Base-by-base conservation (phyloP, 2,329 filamentous ascomycete genomes). In the Penicillium brasilianum region DNA sequence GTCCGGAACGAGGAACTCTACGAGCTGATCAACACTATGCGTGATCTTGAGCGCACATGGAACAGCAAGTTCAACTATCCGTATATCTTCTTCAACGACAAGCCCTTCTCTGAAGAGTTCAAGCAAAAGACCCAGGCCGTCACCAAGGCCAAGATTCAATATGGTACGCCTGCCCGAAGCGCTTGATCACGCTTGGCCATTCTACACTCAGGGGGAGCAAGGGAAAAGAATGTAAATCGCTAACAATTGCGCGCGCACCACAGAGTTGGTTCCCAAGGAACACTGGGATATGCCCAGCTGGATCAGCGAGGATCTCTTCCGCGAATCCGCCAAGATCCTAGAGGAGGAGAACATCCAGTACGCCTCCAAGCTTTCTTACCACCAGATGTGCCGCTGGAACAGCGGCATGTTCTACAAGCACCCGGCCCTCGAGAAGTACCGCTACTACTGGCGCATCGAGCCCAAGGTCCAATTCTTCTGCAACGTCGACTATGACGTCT, bases 331-430 rank as follows among this genome's bases (percentile, higher is more conserved):
- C 62, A 87, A 91, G 73, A 86, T 96, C 9, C 85, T 99, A 58
- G 84, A 91, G 72, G 90, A 95, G 74, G 87, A 94, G 72, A 85
- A 90, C 10, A 92, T 99, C 46, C 94, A 98, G 76, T 99, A 99
- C 77, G 92, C 91, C 72, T 85, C 88, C 69, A 91, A 91, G 83
- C 80, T 91, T 57, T 97, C 93, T 52, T 99, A 99, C 80, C 94
- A 98, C 79, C 91, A 98, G 76, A 99, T 99, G 95, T 99, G 95
- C 76, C 89, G 95, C 59, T 99, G 95, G 95, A 99, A 99, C 81
- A 96, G 91, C 73, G 95, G 95, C 73, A 85, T 98, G 78, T 99
- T 99, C 84, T 97, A 97, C 83, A 93, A 95, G 74, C 95, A 99
- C 78, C 92, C 93, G 0, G 93, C 93, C 0, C 86, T 99, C 59